These are phyloP conservation scores for Panaeolus cyanescens DNA, from an alignment of 768 basidiomycete genomes.

Conservation along the genomic window DNA sequence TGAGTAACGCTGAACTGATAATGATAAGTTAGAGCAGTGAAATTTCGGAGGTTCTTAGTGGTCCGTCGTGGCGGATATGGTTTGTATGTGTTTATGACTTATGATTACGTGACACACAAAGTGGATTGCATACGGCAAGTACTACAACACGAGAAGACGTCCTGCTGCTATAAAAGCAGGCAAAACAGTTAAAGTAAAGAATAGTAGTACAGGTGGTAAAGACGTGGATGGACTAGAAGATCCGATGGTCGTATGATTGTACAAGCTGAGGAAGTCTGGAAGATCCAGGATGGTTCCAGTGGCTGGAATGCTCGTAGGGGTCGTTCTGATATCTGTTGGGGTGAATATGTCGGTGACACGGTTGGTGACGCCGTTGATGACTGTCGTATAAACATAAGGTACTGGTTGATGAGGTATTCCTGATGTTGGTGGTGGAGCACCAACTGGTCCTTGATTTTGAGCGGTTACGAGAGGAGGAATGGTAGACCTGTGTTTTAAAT, in stretches of 20 bases:
- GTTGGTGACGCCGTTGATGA: slow-evolving; percentile 36
- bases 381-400: slow-evolving; percentile 53
- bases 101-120: slow-evolving; percentile 2
- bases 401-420: slow-evolving; percentile 46
- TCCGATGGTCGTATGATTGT: not conserved
- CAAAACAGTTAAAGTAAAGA: not conserved
- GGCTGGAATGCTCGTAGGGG: slow-evolving; percentile 18
- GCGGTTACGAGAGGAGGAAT: slow-evolving; percentile 11
- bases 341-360: slow-evolving; percentile 38
- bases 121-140: no score
- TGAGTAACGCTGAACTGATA: not conserved
- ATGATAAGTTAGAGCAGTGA: slow-evolving; percentile 1
- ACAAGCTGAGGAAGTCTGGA: not conserved
- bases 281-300: slow-evolving; percentile 30
- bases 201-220: not conserved
- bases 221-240: not conserved
- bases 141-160: not conserved
- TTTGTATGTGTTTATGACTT: not conserved
- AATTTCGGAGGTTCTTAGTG: slow-evolving; percentile 1
- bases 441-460: slow-evolving; percentile 50
- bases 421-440: slow-evolving; percentile 44
- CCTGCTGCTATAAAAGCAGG: not conserved
- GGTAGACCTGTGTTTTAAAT: slow-evolving; percentile 38
- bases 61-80: not conserved
- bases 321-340: slow-evolving; percentile 38